These are phyloP conservation scores for Vaccinium vitisidaea DNA, from an alignment of 148 eudicot species.

Conservation along the genomic window DNA sequence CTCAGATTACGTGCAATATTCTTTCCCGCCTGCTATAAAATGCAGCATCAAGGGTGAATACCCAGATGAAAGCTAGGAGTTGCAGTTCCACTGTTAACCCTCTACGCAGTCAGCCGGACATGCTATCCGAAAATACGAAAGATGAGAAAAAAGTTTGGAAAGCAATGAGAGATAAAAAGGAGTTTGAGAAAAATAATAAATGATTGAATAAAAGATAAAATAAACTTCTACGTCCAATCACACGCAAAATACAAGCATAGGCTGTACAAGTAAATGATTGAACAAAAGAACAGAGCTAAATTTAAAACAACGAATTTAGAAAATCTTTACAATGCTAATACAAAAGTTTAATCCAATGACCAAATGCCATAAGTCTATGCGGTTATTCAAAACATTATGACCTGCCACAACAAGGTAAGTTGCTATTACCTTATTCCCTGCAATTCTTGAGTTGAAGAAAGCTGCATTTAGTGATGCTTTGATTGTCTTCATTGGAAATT, in stretches of 20 bases:
- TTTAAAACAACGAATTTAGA: neutral
- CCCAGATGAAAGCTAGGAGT: neutral
- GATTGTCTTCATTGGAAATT: neutral
- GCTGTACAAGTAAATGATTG: neutral
- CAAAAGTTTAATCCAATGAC: neutral
- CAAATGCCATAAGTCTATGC: neutral
- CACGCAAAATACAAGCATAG: neutral
- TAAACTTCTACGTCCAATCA: too few relatives aligned
- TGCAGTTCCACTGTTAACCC: neutral
- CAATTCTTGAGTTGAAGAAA: neutral
- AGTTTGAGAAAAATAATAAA: neutral
- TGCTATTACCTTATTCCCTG: neutral
- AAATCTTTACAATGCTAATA: neutral
- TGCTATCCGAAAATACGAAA: neutral
- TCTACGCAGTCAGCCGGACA: neutral
- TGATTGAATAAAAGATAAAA: neutral
- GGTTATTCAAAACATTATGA: neutral
- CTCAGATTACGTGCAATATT: neutral
- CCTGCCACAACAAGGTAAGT: neutral
- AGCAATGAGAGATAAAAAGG: neutral
- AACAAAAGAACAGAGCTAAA: neutral
- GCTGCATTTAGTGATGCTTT: neutral
- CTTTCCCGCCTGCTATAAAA: neutral
- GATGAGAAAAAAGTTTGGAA: neutral
- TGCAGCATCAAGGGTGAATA: neutral